These are phyloP conservation scores for Eimeria nieschulzi DNA, from an alignment of 169 alveolate genomes.

Conservation along the genomic window DNA sequence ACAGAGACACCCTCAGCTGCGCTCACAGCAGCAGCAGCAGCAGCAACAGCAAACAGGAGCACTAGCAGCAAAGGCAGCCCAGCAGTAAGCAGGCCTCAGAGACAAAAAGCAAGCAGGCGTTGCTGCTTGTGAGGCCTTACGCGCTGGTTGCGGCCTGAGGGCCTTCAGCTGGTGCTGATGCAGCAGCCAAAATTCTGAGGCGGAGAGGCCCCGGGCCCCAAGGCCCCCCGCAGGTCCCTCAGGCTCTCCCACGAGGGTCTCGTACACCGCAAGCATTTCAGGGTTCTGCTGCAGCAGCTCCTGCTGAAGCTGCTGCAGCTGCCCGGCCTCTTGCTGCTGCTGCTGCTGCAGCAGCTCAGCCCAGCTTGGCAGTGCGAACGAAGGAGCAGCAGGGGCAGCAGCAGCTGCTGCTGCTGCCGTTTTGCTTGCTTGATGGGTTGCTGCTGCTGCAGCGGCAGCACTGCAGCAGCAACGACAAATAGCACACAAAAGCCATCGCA, in stretches of 20 bases:
- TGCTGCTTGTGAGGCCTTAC: constrained; percentile 14
- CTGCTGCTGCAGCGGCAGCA: constrained; percentile 21
- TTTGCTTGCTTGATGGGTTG: too few species aligned
- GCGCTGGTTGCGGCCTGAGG: constrained; percentile 37
- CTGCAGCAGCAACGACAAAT: neutral
- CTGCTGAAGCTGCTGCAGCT: constrained; percentile 17
- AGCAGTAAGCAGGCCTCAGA: constrained; percentile 1
- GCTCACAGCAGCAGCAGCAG: constrained; percentile 1
- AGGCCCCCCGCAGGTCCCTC: neutral
- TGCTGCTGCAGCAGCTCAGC: constrained; percentile 18
- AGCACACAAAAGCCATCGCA: neutral
- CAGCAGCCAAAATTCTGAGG: constrained; percentile 62
- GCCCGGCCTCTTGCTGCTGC: constrained; percentile 22
- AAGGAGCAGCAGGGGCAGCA: neutral
- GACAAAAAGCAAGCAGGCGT: neutral
- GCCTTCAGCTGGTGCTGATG: constrained; percentile 53
- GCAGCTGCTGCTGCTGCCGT: neutral
- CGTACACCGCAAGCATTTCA: constrained; percentile 13
- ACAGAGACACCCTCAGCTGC: constrained; percentile 37
- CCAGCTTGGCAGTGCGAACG: neutral
- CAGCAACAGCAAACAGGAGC: neutral
- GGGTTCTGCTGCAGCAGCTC: constrained; percentile 29
- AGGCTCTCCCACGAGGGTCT: constrained; percentile 50
- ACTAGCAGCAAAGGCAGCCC: neutral
- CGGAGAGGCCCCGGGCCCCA: neutral